Evolutionary conservation across 495 filamentous ascomycete genomes (phyloP), one percentile per base, ranked within the genome.

Genomic region (Darksidea phi): DNA sequence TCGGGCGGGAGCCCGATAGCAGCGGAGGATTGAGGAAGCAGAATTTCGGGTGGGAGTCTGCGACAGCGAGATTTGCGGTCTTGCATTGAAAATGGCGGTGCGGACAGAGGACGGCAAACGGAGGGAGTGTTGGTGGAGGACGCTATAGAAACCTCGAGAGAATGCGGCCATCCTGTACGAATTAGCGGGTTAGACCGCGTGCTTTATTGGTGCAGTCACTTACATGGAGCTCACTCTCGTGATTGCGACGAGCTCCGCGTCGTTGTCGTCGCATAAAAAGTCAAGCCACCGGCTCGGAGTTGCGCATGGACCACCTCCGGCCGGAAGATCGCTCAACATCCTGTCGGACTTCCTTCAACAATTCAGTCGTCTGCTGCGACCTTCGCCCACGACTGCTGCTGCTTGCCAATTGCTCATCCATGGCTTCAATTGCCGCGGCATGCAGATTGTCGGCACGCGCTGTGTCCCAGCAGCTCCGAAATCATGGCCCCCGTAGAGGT

Each of bases 391-490:
- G 45, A 43, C 53, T 17, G 52, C 12, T 57, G 37, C 45, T 37
- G 42, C 37, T 6, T 28, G 34, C 24, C 53, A 54, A 36, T 48
- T 18, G 24, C 47, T 12, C 12, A 13, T 38, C 43, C 18, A 73
- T 73, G 72, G 66, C 59, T 45, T 74, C 65, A 56, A 64, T 71
- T 48, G 55, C 57, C 28, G 20, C 59, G 17, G 59, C 65, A 41
- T 67, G 68, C 38, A 62, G 72, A 48, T 20, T 65, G 37, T 70
- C 70, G 23, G 59, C 65, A 38, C 60, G 70, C 18, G 50, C 59
- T 56, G 63, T 66, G 7, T 18, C 65, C 47, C 60, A 68, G 61
- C 65, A 67, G 55, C 53, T 70, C 26, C 60, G 61, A 37, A 52
- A 50, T 36, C 50, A 70, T 66, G 60, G 56, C 49, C 1, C 57